Base-by-base conservation (phyloP, 2,329 filamentous ascomycete species). In the Colletotrichum graminicola region DNA sequence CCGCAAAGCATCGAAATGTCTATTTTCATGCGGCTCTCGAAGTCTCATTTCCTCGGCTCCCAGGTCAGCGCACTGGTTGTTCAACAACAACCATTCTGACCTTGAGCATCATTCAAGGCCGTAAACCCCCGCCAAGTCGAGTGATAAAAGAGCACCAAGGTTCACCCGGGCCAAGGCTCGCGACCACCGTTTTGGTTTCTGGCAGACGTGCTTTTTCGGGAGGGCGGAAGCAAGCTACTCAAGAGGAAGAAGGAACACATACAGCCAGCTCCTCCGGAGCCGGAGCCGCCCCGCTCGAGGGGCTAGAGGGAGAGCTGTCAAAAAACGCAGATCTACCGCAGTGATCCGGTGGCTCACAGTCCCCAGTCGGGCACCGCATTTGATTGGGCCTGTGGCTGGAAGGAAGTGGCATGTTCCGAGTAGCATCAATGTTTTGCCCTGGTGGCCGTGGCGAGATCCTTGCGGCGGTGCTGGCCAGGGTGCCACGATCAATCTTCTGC, bases 391-490 rank as follows among this genome's bases (percentile, higher is more conserved):
- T 71, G 62, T 72, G 67, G 62, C 55, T 70, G 67, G 56, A 68
- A 64, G 69, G 69, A 72, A 66, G 62, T 72, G 62, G 67, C 70
- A 71, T 54, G 67, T 66, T 72, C 70, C 70, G 70, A 66, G 70
- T 72, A 72, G 70, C 70, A 72, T 66, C 61, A 66, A 61, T 71
- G 70, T 72, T 72, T 72, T 72, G 70, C 57, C 66, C 70, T 62
- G 66, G 47, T 34, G 70, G 60, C 67, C 57, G 70, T 72, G 66
- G 65, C 57, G 57, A 55, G 66, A 72, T 64, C 59, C 69, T 64
- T 69, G 65, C 59, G 60, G 51, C 43, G 59, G 29, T 49, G 32
- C 45, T 32, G 65, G 23, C 65, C 14, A 36, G 65, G 69, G 45
- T 64, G 65, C 59, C 52, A 63, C 66, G 69, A 69, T 59, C 29